phyloP scores from a whole-genome alignment of 2,329 filamentous ascomycete genomes.

The Penicillium sp. region DNA sequence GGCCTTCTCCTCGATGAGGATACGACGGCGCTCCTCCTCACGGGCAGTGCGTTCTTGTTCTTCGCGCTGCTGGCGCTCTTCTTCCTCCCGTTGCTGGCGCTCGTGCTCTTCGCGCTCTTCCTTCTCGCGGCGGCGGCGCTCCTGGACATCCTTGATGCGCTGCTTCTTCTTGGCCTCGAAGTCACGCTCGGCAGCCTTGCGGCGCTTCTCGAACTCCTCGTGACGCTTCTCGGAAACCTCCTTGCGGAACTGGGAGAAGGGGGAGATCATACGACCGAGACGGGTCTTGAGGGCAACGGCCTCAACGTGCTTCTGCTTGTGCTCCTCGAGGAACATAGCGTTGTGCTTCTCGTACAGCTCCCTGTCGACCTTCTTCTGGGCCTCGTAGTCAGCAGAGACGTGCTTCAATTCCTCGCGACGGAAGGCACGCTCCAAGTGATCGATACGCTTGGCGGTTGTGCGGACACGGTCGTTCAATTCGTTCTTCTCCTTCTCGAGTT shows the following conservation, averaged over 20 bases:
- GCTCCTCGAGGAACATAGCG: conserved; percentile 73
- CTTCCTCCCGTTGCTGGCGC: conserved; percentile 74
- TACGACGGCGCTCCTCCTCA: conserved; percentile 77
- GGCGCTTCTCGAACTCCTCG: conserved; percentile 93
- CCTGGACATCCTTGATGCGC: conserved; percentile 84
- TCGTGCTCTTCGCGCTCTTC: conserved; percentile 83
- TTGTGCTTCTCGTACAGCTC: conserved; percentile 79
- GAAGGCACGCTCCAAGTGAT: conserved; percentile 96
- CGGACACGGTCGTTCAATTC: conserved; percentile 88
- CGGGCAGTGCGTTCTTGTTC: conserved; percentile 79
- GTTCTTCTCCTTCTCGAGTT: conserved; percentile 97
- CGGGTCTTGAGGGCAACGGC: conserved; percentile 93
- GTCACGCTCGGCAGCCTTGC: conserved; percentile 87
- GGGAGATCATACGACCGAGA: conserved; percentile 77
- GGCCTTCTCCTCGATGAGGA: conserved; percentile 70
- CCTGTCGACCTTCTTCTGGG: conserved; percentile 75
- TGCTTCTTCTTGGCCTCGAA: conserved; percentile 87
- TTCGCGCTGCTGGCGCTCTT: conserved; percentile 77
- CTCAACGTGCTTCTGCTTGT: conserved; percentile 86
- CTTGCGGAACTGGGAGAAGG: conserved; percentile 80
- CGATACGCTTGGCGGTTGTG: conserved; percentile 90
- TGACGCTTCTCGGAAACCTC: conserved; percentile 83
- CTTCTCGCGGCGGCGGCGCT: conserved; percentile 79
- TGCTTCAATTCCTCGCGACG: conserved; percentile 95
- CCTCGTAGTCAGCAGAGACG: conserved; percentile 78